Conservation (phyloP, 177 flowering plant genomes). For the Vitis hybrid region DNA sequence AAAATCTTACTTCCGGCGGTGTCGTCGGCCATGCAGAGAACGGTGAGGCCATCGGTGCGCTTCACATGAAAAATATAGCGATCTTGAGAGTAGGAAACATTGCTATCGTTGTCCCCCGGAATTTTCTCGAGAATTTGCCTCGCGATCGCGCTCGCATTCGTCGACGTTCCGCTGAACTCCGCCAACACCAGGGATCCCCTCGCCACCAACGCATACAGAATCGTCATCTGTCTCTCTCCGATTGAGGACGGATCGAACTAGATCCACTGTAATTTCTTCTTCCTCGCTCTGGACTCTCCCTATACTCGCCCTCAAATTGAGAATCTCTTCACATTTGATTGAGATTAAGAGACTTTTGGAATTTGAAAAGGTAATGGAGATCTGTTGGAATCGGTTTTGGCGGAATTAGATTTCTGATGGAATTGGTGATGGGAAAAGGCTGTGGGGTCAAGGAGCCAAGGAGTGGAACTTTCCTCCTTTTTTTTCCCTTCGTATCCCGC, state of each 20-base stretch:
- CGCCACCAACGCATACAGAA: constrained; percentile 75
- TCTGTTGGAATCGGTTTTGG: too few species aligned
- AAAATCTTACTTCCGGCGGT: constrained; percentile 57
- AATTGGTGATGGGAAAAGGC: too few species aligned
- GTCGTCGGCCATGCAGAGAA: constrained; percentile 89
- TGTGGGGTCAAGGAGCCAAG: too few species aligned
- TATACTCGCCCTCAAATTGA: too few species aligned
- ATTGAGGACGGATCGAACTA: background rate
- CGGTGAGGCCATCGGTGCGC: constrained; percentile 85
- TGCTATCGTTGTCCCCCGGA: constrained; percentile 63
- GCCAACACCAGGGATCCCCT: constrained; percentile 79
- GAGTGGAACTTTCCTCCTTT: too few species aligned
- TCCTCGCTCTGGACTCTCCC: background rate
- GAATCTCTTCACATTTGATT: too few species aligned
- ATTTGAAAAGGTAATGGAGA: too few species aligned
- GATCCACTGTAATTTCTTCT: background rate
- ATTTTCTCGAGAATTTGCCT: constrained; percentile 75
- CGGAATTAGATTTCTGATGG: too few species aligned
- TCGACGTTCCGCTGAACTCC: constrained; percentile 65
- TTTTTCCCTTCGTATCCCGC: too few species aligned
- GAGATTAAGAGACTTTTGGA: too few species aligned
- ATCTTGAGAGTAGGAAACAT: constrained; percentile 81
- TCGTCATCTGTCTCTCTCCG: constrained; percentile 47
- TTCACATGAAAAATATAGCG: constrained; percentile 80
- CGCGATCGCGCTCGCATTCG: constrained; percentile 74